Evolutionary conservation across 1,284 basidiomycete genomes (phyloP), one percentile per base, ranked within the genome.

Genomic region (Mycena sp.): DNA sequence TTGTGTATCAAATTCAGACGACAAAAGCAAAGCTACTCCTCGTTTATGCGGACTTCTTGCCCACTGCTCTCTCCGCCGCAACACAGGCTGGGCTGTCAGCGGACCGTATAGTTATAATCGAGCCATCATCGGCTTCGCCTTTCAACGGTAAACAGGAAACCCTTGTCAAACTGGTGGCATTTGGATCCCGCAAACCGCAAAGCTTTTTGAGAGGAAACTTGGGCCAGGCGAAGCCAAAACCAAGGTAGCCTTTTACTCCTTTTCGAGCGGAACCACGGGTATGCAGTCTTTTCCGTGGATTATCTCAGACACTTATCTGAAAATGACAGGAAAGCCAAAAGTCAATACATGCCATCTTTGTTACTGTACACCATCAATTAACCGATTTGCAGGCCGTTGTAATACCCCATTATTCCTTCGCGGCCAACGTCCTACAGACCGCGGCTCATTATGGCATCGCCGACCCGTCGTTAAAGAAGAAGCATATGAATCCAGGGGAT

Each of bases 181-280:
- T 87, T 54, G 88, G 88, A 2, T 72, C 84, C 17, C 74, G 77
- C n/a, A 78, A 70, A 57, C 74, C 73, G 1, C 71, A 71, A 26
- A 77, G 70, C 37, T 91, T 84, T 68, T 78, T 75, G 86, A 87
- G 67, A 76, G 80, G 35, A 78, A 74, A 17, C 78, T 94, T 40
- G 74, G 70, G 17, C 80, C 84, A 2, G 91, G 89, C 0, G 92
- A 94, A 75, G 87, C 80, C 19, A 87, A 83, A 74, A 87, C 80
- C 9, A 88, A 88, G 63, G 69, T 93, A 6, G 93, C 93, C 0
- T 89, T 94, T 67, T 76, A 93, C 38, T 88, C 83, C 52, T 93
- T 94, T 73, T 93, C 91, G 0, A 92, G 89, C 60, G 93, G 93
- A 17, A 95, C 93, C 2, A 95, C 93, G 51, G 83, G 82, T 79